Conservation (phyloP, 2,329 filamentous ascomycete species). For the Colletotrichum sp. region DNA sequence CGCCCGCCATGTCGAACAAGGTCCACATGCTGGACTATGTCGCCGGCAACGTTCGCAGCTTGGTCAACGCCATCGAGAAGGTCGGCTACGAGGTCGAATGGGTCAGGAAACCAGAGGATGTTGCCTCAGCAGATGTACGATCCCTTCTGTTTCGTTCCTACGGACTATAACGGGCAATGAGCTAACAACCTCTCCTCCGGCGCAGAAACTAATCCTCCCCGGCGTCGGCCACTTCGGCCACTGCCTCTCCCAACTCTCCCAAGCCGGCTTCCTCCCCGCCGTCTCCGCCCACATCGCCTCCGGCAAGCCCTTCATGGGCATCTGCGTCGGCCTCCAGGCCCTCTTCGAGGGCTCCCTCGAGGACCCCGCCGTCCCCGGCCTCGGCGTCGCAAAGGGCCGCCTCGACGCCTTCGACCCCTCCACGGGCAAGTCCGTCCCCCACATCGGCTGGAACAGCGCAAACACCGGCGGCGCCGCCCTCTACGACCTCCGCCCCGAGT, state of each 20-base stretch:
- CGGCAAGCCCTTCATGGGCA: constrained; percentile 98
- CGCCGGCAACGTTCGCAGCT: constrained; percentile 92
- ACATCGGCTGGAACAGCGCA: constrained; percentile 98
- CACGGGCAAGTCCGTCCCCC: constrained; percentile 84
- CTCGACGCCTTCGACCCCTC: constrained; percentile 79
- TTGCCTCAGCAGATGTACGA: constrained; percentile 80
- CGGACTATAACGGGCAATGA: background rate
- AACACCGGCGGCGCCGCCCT: constrained; percentile 64
- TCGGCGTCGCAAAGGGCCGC: constrained; percentile 74
- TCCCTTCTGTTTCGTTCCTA: background rate
- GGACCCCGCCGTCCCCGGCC: constrained; percentile 71
- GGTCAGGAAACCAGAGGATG: constrained; percentile 84
- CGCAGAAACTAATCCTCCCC: constrained; percentile 88
- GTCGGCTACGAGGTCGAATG: constrained; percentile 92
- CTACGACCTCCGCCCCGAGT: constrained; percentile 79
- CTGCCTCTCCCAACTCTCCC: constrained; percentile 83
- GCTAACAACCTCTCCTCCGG: background rate
- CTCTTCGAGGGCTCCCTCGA: constrained; percentile 88
- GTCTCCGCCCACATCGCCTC: constrained; percentile 82
- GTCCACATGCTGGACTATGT: constrained; percentile 88
- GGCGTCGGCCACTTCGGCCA: constrained; percentile 98
- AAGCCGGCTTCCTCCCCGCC: constrained; percentile 83
- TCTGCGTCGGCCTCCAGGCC: constrained; percentile 93
- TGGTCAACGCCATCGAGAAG: constrained; percentile 98
- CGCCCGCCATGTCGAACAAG: constrained; percentile 65